These are phyloP conservation scores for Funneliformis mosseae DNA, from an alignment of 192 early-diverging fungal species.

Conservation along the genomic window DNA sequence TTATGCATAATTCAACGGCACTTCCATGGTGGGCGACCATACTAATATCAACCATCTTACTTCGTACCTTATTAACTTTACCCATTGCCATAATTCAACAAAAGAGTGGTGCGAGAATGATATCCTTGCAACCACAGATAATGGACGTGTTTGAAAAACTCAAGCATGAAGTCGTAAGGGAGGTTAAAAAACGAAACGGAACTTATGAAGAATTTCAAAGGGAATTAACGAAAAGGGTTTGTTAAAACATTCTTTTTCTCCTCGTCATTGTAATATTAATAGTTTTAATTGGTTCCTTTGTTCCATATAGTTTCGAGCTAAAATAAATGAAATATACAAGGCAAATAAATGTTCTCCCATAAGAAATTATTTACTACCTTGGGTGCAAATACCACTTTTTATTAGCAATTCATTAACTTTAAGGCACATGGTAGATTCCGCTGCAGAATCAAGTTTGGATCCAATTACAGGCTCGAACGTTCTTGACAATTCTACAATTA, in stretches of 20 bases:
- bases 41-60: constrained; percentile 47
- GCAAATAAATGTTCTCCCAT: constrained; percentile 61
- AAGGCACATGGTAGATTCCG: constrained; percentile 63
- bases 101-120: constrained; percentile 47
- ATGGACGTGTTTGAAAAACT: constrained; percentile 51
- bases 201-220: constrained; percentile 50
- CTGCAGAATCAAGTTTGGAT: constrained; percentile 1
- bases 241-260: not conserved
- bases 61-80: constrained; percentile 53
- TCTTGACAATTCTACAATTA: not conserved
- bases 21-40: constrained; percentile 66
- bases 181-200: constrained; percentile 42
- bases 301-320: constrained; percentile 46
- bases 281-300: not conserved
- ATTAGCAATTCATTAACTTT: constrained; percentile 67
- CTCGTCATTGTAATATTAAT: not conserved
- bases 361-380: constrained; percentile 65
- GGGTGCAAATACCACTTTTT: constrained; percentile 79
- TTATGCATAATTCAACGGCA: constrained; percentile 42
- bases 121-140: constrained; percentile 52
- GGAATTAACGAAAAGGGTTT: constrained; percentile 52
- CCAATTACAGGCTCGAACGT: not conserved
- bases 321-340: constrained; percentile 59
- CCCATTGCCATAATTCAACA: constrained; percentile 67
- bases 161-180: constrained; percentile 45